phyloP scores from a whole-genome alignment of 1,284 basidiomycete species.

The Melampsora medusae region DNA sequence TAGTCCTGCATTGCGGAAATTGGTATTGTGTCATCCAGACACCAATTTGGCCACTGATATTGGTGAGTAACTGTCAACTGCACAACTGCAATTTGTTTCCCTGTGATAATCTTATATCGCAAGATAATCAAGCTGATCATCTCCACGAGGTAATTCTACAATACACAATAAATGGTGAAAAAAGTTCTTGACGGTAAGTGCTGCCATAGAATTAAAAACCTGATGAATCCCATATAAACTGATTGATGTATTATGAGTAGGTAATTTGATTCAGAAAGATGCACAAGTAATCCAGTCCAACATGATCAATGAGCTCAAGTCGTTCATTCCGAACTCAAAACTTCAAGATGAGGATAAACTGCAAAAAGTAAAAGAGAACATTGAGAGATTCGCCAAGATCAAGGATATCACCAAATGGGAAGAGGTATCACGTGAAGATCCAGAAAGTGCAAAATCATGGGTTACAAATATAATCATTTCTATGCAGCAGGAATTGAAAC shows the following conservation, averaged over 20 bases:
- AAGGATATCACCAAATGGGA: background rate
- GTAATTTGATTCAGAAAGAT: background rate
- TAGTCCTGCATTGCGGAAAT: background rate
- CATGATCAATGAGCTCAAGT: background rate
- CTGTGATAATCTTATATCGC: background rate
- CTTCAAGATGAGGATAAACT: background rate
- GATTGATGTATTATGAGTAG: background rate
- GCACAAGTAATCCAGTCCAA: background rate
- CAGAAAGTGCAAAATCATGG: background rate
- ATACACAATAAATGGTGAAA: background rate
- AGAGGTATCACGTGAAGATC: background rate
- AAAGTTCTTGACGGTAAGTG: background rate
- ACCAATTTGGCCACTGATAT: background rate
- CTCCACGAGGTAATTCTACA: background rate
- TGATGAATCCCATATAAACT: background rate
- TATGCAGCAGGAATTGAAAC: background rate
- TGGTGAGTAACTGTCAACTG: background rate
- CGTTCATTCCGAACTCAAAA: background rate
- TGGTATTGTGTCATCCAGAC: background rate
- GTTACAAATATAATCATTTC: background rate
- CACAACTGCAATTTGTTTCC: background rate
- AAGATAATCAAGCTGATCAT: background rate
- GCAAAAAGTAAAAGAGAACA: background rate
- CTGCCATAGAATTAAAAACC: background rate
- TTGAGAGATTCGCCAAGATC: background rate